Conservation (phyloP, 768 basidiomycete species). For the Tephrocybe sp. region DNA sequence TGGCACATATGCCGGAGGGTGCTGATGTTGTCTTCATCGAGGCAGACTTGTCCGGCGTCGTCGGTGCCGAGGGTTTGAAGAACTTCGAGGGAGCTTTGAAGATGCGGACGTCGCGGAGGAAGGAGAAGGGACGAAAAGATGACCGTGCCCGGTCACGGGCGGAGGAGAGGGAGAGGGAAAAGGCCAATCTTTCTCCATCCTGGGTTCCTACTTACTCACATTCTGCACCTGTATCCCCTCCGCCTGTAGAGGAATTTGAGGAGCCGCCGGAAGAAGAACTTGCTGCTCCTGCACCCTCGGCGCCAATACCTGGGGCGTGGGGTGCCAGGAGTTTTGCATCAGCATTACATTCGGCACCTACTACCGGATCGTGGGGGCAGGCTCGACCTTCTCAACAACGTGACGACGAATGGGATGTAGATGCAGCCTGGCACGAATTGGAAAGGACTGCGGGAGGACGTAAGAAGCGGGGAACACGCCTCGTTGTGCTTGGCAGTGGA, state of each 20-base stretch:
- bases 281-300: conserved; percentile 13
- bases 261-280: conserved; percentile 23
- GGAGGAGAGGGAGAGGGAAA: conserved; percentile 66
- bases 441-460: conserved; percentile 56
- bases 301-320: conserved; percentile 58
- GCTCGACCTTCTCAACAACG: conserved; percentile 25
- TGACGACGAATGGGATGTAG: conserved; percentile 74
- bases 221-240: conserved; percentile 19
- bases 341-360: conserved; percentile 55
- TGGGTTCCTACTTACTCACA: conserved; percentile 17
- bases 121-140: conserved; percentile 83
- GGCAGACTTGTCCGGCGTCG: conserved; percentile 75
- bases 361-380: conserved; percentile 22
- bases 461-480: conserved; percentile 58
- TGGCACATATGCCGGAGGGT: conserved; percentile 86
- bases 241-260: conserved; percentile 23
- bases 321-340: conserved; percentile 81
- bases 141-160: conserved; percentile 77
- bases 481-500: conserved; percentile 73
- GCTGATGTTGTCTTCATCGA: conserved; percentile 95
- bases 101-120: conserved; percentile 67
- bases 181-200: conserved; percentile 18
- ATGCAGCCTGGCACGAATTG: conserved; percentile 78
- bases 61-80: conserved; percentile 72
- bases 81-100: conserved; percentile 83